phyloP scores from a whole-genome alignment of 441 rosid species.

The Croton setiger region DNA sequence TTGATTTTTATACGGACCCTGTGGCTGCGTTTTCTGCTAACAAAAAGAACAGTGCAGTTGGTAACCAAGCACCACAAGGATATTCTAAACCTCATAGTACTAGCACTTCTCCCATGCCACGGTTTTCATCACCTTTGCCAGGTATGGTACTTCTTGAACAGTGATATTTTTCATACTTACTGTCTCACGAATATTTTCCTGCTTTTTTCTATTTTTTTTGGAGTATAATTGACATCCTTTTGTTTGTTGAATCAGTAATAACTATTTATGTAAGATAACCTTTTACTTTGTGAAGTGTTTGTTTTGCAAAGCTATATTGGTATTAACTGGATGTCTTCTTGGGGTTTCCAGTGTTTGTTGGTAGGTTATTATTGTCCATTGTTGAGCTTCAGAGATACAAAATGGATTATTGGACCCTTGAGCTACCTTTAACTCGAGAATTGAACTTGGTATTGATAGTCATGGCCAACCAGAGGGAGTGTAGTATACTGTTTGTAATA shows the following conservation, averaged over 20 bases:
- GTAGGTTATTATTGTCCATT: not conserved
- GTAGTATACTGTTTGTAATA: not conserved
- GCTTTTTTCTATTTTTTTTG: not conserved
- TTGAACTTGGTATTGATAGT: not conserved
- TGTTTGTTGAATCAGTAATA: too few relatives aligned
- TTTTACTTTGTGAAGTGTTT: not conserved
- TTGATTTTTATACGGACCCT: constrained; percentile 85
- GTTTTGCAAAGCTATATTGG: not conserved
- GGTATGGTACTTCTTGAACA: constrained; percentile 26
- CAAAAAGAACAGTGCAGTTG: constrained; percentile 36
- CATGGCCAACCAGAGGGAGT: not conserved
- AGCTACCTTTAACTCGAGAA: not conserved
- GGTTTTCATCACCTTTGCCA: constrained; percentile 29
- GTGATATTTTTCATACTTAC: not conserved
- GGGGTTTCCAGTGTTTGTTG: not conserved
- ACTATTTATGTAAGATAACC: not conserved
- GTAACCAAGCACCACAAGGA: constrained; percentile 28
- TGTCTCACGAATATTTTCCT: not conserved
- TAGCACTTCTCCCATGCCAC: constrained; percentile 23
- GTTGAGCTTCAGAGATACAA: not conserved
- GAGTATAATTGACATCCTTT: too few relatives aligned
- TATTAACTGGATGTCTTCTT: not conserved
- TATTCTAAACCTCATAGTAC: constrained; percentile 30
- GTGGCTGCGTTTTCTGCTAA: constrained; percentile 69
- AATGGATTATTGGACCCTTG: not conserved